Conservation (phyloP, 441 rosid species). For the Eutrema salsugineum region DNA sequence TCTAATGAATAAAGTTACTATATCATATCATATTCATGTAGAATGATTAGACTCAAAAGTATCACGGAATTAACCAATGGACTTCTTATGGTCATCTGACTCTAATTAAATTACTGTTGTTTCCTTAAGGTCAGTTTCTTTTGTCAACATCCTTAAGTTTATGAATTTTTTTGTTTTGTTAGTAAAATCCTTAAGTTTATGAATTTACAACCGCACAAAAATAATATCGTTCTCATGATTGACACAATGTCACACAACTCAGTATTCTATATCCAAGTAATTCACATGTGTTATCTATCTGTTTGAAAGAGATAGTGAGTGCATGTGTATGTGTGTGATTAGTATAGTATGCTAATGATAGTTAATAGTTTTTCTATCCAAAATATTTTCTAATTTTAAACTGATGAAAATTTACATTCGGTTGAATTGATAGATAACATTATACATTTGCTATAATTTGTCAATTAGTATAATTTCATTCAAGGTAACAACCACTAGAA, state of each 20-base stretch:
- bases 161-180: too few species aligned
- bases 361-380: not conserved
- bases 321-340: not conserved
- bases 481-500: not conserved
- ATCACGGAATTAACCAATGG: constrained; percentile 28
- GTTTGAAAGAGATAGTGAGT: not conserved
- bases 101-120: not conserved
- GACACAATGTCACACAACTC: constrained; percentile 1
- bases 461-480: not conserved
- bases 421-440: not conserved
- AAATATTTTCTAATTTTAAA: not conserved
- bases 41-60: constrained; percentile 21
- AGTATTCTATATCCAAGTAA: not conserved
- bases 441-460: not conserved
- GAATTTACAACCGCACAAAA: not conserved
- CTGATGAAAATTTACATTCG: not conserved
- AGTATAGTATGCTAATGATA: not conserved
- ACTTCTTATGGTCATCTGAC: constrained; percentile 26
- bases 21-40: not conserved
- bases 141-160: constrained; percentile 7
- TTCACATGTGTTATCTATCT: not conserved
- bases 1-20: not conserved
- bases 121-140: not conserved
- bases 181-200: constrained; percentile 9
- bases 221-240: not conserved